Percentiles rank a stretch among this genome's conserved stretches.
phyloP scores from a whole-genome alignment of 2,329 filamentous ascomycete genomes.

The Lasiodiplodia gonubiensis region DNA sequence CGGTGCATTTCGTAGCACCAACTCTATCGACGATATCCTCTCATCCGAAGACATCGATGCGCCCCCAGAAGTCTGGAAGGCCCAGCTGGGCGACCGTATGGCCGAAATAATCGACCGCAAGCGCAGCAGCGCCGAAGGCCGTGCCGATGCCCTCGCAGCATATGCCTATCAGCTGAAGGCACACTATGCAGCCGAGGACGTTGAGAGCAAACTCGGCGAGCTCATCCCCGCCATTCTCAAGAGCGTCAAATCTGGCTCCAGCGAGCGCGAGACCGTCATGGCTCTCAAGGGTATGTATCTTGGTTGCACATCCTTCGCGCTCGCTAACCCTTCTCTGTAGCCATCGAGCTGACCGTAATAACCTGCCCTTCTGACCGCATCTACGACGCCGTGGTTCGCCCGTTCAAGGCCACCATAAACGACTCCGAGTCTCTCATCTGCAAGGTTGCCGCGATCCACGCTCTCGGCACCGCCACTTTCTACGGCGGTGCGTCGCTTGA shows the following conservation, averaged over 20 bases:
- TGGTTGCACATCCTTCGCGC: neutral
- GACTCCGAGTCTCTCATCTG: slow-evolving; percentile 68
- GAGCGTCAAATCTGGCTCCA: slow-evolving; percentile 72
- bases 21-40: slow-evolving; percentile 70
- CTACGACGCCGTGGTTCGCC: slow-evolving; percentile 65
- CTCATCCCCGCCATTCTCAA: slow-evolving; percentile 70
- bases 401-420: slow-evolving; percentile 67
- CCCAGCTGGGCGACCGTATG: slow-evolving; percentile 69
- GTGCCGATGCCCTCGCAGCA: slow-evolving; percentile 67
- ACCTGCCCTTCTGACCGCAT: slow-evolving; percentile 69
- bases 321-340: slow-evolving; percentile 41
- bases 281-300: slow-evolving; percentile 64
- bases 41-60: slow-evolving; percentile 58
- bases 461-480: slow-evolving; percentile 72
- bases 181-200: slow-evolving; percentile 68
- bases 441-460: slow-evolving; percentile 75
- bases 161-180: slow-evolving; percentile 71
- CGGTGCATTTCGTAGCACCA: slow-evolving; percentile 53
- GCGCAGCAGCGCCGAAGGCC: slow-evolving; percentile 73
- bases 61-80: slow-evolving; percentile 62
- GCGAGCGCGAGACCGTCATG: slow-evolving; percentile 70
- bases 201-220: slow-evolving; percentile 65
- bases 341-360: slow-evolving; percentile 72
- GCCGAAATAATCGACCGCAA: slow-evolving; percentile 78
- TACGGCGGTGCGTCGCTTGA: slow-evolving; percentile 76